Evolutionary conservation across 331 rosid species (phyloP).

Genomic region (Rhamnella rubrinervis): DNA sequence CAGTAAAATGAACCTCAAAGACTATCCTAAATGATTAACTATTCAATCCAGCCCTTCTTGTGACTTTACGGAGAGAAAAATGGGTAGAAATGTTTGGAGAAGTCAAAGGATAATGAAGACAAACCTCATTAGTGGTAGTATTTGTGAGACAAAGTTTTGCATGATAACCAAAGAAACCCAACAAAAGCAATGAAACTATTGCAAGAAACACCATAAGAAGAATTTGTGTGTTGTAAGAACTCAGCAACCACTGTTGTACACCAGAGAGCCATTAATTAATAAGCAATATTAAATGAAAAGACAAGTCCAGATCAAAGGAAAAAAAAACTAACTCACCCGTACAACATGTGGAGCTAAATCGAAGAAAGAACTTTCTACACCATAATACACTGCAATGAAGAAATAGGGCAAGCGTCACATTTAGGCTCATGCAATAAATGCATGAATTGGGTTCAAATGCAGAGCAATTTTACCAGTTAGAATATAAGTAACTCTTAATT

Average conservation of each 20-base stretch:
- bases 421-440: slow-evolving; percentile 26
- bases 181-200: slow-evolving; percentile 64
- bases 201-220: slow-evolving; percentile 79
- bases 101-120: slow-evolving; percentile 7
- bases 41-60: background rate
- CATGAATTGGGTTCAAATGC: slow-evolving; percentile 10
- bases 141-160: slow-evolving; percentile 84
- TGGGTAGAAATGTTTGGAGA: background rate
- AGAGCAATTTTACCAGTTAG: slow-evolving; percentile 60
- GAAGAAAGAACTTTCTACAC: slow-evolving; percentile 59
- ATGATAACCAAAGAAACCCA: slow-evolving; percentile 87
- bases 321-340: slow-evolving; percentile 50
- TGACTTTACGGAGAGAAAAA: slow-evolving; percentile 1
- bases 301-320: background rate
- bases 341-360: slow-evolving; percentile 75
- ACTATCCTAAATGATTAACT: background rate
- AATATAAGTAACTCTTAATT: slow-evolving; percentile 59
- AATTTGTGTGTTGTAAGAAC: slow-evolving; percentile 82
- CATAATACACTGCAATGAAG: slow-evolving; percentile 68
- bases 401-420: slow-evolving; percentile 26
- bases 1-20: background rate
- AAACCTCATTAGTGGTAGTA: slow-evolving; percentile 93
- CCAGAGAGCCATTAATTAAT: slow-evolving; percentile 6
- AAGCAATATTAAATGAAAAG: background rate
- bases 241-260: slow-evolving; percentile 76